Percentiles rank a stretch among this genome's conserved stretches.
Conservation (phyloP, 768 basidiomycete genomes). For the Hortiboletus campestris region DNA sequence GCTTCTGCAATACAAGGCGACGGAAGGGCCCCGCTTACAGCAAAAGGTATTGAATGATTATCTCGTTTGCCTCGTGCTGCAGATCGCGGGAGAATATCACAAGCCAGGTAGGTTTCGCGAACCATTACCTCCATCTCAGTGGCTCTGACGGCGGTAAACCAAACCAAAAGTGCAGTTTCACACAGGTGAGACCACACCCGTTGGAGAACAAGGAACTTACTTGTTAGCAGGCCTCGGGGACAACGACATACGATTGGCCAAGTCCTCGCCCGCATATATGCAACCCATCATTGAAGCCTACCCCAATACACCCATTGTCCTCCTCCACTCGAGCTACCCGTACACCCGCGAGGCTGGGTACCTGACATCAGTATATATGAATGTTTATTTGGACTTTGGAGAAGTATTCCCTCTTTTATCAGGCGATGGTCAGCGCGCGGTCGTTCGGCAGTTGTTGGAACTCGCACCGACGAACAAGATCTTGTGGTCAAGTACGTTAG, state of each 20-base stretch:
- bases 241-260: slow-evolving; percentile 57
- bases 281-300: slow-evolving; percentile 67
- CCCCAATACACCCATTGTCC: slow-evolving; percentile 58
- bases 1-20: slow-evolving; percentile 35
- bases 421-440: slow-evolving; percentile 54
- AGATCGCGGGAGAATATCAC: slow-evolving; percentile 46
- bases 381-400: slow-evolving; percentile 79
- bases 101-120: slow-evolving; percentile 54
- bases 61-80: slow-evolving; percentile 55
- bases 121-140: not conserved
- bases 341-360: slow-evolving; percentile 79
- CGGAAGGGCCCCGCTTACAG: slow-evolving; percentile 48
- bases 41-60: slow-evolving; percentile 67
- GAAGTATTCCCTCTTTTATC: slow-evolving; percentile 74
- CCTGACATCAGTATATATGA: slow-evolving; percentile 65
- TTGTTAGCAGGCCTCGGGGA: slow-evolving; percentile 56
- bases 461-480: slow-evolving; percentile 75
- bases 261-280: slow-evolving; percentile 62
- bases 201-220: not conserved
- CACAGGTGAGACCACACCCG: slow-evolving; percentile 40
- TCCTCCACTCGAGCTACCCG: slow-evolving; percentile 78
- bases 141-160: not conserved
- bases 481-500: slow-evolving; percentile 69
- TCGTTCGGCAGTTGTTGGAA: slow-evolving; percentile 66
- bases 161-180: slow-evolving; percentile 70